phyloP scores from a whole-genome alignment of 306 rosid species.

The Prunus mume region DNA sequence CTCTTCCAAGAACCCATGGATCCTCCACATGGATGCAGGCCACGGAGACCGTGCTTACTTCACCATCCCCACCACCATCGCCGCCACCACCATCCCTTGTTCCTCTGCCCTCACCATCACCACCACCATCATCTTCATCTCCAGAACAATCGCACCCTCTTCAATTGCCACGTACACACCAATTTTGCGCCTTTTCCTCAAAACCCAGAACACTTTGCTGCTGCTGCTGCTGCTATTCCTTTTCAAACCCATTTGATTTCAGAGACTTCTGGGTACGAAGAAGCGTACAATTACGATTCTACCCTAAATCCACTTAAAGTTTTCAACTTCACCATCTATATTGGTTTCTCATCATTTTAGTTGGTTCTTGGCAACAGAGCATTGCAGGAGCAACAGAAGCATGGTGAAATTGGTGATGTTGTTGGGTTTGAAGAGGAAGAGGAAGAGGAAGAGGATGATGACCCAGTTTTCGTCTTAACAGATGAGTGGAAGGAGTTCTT shows the following conservation, averaged over 20 bases:
- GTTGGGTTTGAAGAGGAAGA: constrained; percentile 45
- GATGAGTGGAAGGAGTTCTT: constrained; percentile 84
- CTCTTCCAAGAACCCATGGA: constrained; percentile 22
- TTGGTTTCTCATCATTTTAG: not conserved
- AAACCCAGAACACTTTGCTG: constrained; percentile 8
- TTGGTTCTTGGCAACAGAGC: constrained; percentile 31
- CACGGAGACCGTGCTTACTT: constrained; percentile 16
- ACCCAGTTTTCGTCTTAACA: constrained; percentile 63
- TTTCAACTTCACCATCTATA: too few relatives aligned
- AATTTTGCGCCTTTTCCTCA: constrained; percentile 8
- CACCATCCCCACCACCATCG: constrained; percentile 19
- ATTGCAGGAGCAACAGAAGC: constrained; percentile 43
- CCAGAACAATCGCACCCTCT: not conserved
- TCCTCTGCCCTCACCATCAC: constrained; percentile 16
- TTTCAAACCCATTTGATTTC: not conserved
- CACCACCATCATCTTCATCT: constrained; percentile 3
- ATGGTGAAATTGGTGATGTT: not conserved
- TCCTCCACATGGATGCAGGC: constrained; percentile 1
- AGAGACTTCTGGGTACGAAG: constrained; percentile 1
- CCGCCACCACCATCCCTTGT: constrained; percentile 7
- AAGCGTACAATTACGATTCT: not conserved
- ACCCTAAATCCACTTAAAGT: not conserved
- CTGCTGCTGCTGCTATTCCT: not conserved
- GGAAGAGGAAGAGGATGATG: constrained; percentile 51
- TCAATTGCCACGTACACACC: constrained; percentile 4